Evolutionary conservation across 345 rosid species (phyloP), one percentile per base, ranked within the genome.

Genomic region (Noccaea caerulescens): DNA sequence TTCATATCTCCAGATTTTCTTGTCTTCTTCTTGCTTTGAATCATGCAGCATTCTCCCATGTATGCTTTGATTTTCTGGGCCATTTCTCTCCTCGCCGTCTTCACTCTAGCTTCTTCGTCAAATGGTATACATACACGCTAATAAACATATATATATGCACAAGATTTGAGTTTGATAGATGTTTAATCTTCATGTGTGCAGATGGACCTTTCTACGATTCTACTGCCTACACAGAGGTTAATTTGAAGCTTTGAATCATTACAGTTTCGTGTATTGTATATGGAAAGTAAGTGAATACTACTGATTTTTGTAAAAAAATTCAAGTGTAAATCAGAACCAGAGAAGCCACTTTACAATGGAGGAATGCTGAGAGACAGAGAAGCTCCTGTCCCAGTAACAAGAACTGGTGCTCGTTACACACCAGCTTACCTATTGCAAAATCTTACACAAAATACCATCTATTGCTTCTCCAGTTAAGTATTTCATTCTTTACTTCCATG

Each of bases 381-480:
- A 56, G 39, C 50, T 12, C 42, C 45, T 2, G 57, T 23, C 5
- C 23, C 76, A 63, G 41, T 12, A 20, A 18, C 49, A 38, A 53
- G 34, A 54, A 10, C 7, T 34, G 67, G 50, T 32, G 72, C 59
- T 71, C 47, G 54, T 49, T 77, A 74, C 58, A 71, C 85, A 5
- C 87, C 91, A 8, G 84, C 91, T 72, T 80, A 87, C 45, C 14
- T 78, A 18, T 42, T 90, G 69, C 83, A 72, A 64, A 85, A 86
- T 71, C 92, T 87, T 46, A 77, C 80, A 1, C 66, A 55, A 20
- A 82, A 80, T 75, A 84, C 76, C 72, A 69, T 81, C 38, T 91
- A 86, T 72, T 86, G 87, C 60, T 87, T 93, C 76, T 93, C 97
- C 80, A 73, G 97, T 91, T 80, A 54, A 76, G 71, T 76, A 58